These are phyloP conservation scores for Colletotrichum echinochloae DNA, from an alignment of 2,329 filamentous ascomycete genomes.

Conservation along the genomic window DNA sequence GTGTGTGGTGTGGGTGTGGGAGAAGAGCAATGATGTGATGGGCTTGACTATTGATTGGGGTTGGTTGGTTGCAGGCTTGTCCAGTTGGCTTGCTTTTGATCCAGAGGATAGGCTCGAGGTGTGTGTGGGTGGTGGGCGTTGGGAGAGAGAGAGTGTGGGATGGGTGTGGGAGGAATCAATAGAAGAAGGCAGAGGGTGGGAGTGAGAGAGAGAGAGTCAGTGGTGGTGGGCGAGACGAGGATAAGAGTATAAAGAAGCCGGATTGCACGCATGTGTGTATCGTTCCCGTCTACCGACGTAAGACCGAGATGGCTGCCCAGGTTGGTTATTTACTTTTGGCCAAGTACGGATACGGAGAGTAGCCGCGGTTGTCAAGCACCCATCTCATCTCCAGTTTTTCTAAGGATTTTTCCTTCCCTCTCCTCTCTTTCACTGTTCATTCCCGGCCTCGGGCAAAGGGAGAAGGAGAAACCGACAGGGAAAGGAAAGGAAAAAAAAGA, in stretches of 20 bases:
- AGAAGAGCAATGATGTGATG: slow-evolving; percentile 38
- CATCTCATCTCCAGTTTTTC: slow-evolving; percentile 36
- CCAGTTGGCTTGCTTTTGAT: slow-evolving; percentile 36
- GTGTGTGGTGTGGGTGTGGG: slow-evolving; percentile 30
- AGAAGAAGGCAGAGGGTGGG: neutral
- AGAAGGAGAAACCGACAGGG: neutral
- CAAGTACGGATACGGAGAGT: slow-evolving; percentile 30
- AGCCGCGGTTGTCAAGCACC: slow-evolving; percentile 34
- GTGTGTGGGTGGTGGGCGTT: slow-evolving; percentile 16
- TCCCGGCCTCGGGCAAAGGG: neutral
- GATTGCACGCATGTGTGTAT: neutral
- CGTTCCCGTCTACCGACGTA: slow-evolving; percentile 25
- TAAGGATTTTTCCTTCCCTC: neutral
- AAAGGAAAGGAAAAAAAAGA: neutral
- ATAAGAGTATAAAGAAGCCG: slow-evolving; percentile 28
- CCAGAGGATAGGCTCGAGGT: slow-evolving; percentile 13
- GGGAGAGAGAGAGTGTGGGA: slow-evolving; percentile 10
- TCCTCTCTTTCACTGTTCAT: neutral
- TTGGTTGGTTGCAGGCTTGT: slow-evolving; percentile 18
- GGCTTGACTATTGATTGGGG: slow-evolving; percentile 26
- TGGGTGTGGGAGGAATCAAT: slow-evolving; percentile 27
- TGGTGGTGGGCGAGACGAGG: slow-evolving; percentile 20
- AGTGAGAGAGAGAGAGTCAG: neutral
- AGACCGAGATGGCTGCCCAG: slow-evolving; percentile 31
- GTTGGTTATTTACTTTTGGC: slow-evolving; percentile 14